A percentile compares a stretch with the other conserved stretches of the same genome.
phyloP scores from a whole-genome alignment of 139 green algal species.

The Dunaliella primolecta region DNA sequence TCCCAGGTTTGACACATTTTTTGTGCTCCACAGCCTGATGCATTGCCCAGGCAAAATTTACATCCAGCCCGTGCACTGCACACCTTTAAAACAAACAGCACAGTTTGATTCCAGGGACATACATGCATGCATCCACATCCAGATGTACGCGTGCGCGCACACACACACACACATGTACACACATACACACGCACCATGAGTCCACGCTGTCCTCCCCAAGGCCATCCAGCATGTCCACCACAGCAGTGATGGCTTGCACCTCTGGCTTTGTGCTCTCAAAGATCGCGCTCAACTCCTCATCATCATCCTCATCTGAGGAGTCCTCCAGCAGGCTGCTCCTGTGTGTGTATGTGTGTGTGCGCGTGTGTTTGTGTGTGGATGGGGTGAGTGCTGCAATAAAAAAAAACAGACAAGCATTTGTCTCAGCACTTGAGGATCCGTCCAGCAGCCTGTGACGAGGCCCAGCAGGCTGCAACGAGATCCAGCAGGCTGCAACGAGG shows the following conservation, averaged over 20 bases:
- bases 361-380: neutral
- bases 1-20: too few species aligned
- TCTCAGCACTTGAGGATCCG: neutral
- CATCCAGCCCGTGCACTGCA: too few species aligned
- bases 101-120: too few species aligned
- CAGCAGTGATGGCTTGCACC: conserved; percentile 8
- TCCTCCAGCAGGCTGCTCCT: neutral
- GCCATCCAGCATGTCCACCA: conserved; percentile 16
- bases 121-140: too few species aligned
- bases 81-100: too few species aligned
- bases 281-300: neutral
- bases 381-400: neutral
- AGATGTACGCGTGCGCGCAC: neutral
- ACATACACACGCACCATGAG: neutral
- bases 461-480: too few species aligned
- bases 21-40: too few species aligned
- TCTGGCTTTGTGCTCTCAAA: neutral
- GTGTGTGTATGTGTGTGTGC: neutral
- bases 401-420: neutral
- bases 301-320: neutral
- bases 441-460: neutral
- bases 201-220: neutral
- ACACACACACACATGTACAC: conserved; percentile 1
- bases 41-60: too few species aligned
- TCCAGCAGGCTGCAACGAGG: too few species aligned